Percentiles rank a stretch among this genome's conserved stretches.
These are phyloP conservation scores for Kentomonas sorsogonicus DNA, from an alignment of 208 protist species.

Conservation along the genomic window DNA sequence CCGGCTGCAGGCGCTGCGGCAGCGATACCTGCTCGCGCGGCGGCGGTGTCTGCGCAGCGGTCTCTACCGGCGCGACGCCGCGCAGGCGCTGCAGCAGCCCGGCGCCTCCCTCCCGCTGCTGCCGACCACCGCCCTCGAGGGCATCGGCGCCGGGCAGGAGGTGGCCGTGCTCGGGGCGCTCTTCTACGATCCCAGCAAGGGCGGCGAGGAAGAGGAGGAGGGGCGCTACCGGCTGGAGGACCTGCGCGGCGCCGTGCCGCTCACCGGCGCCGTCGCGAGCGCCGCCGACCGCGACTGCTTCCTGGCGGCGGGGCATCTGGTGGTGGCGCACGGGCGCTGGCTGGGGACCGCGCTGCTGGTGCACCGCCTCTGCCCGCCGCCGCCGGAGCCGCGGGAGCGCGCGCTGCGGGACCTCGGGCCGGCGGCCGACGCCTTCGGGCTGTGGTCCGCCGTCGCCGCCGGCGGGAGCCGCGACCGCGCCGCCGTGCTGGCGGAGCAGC, in stretches of 20 bases:
- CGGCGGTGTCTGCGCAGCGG: conserved; percentile 76
- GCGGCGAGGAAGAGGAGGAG: no score
- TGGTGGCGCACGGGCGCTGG: conserved; percentile 66
- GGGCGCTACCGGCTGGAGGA: no score
- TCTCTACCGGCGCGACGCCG: conserved; percentile 52
- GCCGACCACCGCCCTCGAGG: conserved; percentile 71
- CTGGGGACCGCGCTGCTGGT: conserved; percentile 36
- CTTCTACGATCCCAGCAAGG: no score
- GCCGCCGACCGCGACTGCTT: conserved; percentile 22
- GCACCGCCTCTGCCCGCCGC: conserved; percentile 51
- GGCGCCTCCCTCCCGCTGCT: conserved; percentile 53
- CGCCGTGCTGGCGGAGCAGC: conserved; percentile 49
- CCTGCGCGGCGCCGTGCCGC: conserved; percentile 34
- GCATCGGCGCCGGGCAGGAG: conserved; percentile 37
- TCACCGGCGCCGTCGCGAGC: neutral
- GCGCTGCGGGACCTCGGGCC: conserved; percentile 43
- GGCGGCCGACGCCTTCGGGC: conserved; percentile 69
- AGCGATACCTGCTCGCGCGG: conserved; percentile 75
- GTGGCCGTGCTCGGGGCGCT: conserved; percentile 74
- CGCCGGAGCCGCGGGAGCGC: conserved; percentile 66
- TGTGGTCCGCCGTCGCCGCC: conserved; percentile 37
- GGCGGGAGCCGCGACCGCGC: no score
- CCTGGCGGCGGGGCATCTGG: conserved; percentile 56
- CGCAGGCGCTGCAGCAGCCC: conserved; percentile 3
- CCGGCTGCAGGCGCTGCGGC: conserved; percentile 53